These are phyloP conservation scores for Colletotrichum acutatum DNA, from an alignment of 2,329 filamentous ascomycete genomes.

Conservation along the genomic window DNA sequence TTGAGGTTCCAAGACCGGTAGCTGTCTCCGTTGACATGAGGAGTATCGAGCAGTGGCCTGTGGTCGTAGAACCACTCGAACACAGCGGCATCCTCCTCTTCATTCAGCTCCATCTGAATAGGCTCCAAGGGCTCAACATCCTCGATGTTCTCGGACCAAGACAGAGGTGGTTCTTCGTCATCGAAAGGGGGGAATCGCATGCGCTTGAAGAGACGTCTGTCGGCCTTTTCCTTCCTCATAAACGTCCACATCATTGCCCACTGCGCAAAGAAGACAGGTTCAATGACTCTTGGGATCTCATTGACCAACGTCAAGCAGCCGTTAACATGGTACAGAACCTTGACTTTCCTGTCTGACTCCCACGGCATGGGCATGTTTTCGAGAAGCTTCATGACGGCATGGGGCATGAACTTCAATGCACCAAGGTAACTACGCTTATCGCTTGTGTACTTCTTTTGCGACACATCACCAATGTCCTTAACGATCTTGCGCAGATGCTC, in stretches of 20 bases:
- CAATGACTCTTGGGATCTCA: conserved; percentile 95
- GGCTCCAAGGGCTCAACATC: conserved; percentile 97
- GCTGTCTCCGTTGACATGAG: conserved; percentile 95
- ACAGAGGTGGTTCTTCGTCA: conserved; percentile 96
- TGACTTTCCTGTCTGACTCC: conserved; percentile 96
- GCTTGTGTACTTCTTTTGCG: conserved; percentile 98
- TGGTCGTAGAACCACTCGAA: conserved; percentile 99
- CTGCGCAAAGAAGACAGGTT: conserved; percentile 96
- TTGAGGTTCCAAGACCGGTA: conserved; percentile 97
- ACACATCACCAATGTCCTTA: conserved; percentile 98
- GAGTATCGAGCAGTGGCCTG: conserved; percentile 86
- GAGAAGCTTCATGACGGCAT: conserved; percentile 94
- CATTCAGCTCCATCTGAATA: conserved; percentile 98
- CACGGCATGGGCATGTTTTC: conserved; percentile 99
- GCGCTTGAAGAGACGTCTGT: conserved; percentile 94
- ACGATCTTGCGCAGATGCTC: conserved; percentile 99
- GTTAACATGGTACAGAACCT: conserved; percentile 98
- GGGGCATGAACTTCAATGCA: conserved; percentile 98
- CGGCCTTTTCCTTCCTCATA: conserved; percentile 98
- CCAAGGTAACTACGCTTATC: conserved; percentile 98
- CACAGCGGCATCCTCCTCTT: conserved; percentile 89
- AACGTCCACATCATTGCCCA: conserved; percentile 99
- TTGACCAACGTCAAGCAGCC: conserved; percentile 97
- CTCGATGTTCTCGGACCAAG: conserved; percentile 98
- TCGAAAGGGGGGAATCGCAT: conserved; percentile 99